Base-by-base conservation (phyloP, 257 asterid species). In the Salvia hispanica region DNA sequence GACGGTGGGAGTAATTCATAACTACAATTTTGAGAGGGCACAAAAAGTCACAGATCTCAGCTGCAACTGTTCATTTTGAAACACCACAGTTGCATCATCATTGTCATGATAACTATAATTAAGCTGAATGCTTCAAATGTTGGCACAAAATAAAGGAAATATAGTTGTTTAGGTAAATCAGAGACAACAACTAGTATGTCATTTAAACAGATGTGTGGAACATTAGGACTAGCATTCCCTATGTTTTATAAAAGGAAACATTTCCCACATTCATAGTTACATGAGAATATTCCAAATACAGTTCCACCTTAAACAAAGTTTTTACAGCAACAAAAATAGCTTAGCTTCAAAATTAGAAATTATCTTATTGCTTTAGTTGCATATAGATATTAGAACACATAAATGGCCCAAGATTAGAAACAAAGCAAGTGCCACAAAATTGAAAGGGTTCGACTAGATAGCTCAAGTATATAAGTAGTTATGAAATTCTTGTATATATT, bases 401-500 rank as follows among this genome's bases (percentile, higher is more conserved):
- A 14, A 57, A 46, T 4, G 18, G 2, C 28, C 25, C 39, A 40
- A 25, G 21, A 12, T 37, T 37, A 37, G 36, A 40, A 46, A 37
- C 9, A 48, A 75, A 70, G 66, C 72, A 69, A 62, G 48, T 67
- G 25, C n/a, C 33, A 37, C 63, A 40, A 46, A 15, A 66, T 44
- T 43, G 58, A 31, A 25, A 71, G 58, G 47, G 72, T 46, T 43
- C 15, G 14, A 58, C 62, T 34, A 48, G 47, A 46, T 69, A 57
- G 66, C 50, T 33, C 56, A 52, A 61, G 33, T 43, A 21, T 50
- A 15, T 12, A 66, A 37, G 68, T 8, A 42, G 31, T 48, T 54
- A 18, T 6, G 37, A n/a, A n/a, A 21, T 21, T 21, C 25, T 21
- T 21, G 25, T 21, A 21, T 21, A 21, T 21, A 21, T 21, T 5